A percentile compares a stretch with the other conserved stretches of the same genome.
Evolutionary conservation across 805 yeast genomes (phyloP).

Genomic region (Yarrowia divulgata): DNA sequence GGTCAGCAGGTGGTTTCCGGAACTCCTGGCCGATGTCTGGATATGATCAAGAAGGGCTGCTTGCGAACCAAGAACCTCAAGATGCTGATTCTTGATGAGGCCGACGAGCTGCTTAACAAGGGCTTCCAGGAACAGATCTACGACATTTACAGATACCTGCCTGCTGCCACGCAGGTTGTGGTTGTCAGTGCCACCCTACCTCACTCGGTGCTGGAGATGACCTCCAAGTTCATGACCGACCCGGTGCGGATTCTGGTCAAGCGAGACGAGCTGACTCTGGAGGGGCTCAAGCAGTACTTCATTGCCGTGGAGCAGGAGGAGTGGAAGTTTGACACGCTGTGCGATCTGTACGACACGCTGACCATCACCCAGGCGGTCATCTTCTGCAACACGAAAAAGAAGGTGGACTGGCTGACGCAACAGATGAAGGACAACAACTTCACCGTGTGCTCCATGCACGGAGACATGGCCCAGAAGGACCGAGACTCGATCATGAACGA

Average conservation of each 20-base stretch:
- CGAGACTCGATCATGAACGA: slow-evolving; percentile 95
- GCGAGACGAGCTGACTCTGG: slow-evolving; percentile 93
- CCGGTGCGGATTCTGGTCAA: slow-evolving; percentile 94
- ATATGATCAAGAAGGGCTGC: slow-evolving; percentile 90
- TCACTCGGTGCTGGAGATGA: slow-evolving; percentile 86
- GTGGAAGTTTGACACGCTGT: slow-evolving; percentile 92
- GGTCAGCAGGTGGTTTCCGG: slow-evolving; percentile 96
- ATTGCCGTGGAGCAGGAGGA: slow-evolving; percentile 91
- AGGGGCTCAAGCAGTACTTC: slow-evolving; percentile 93
- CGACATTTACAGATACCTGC: slow-evolving; percentile 88
- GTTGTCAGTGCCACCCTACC: slow-evolving; percentile 96
- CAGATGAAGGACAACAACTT: slow-evolving; percentile 79
- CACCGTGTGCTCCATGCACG: slow-evolving; percentile 94
- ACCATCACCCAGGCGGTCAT: slow-evolving; percentile 97
- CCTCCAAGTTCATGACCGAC: slow-evolving; percentile 91
- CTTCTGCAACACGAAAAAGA: slow-evolving; percentile 94
- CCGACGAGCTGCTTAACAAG: slow-evolving; percentile 92
- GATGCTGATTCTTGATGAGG: slow-evolving; percentile 97
- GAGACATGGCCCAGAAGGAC: slow-evolving; percentile 93
- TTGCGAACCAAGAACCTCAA: slow-evolving; percentile 83
- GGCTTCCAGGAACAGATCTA: slow-evolving; percentile 97
- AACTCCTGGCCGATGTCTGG: slow-evolving; percentile 97
- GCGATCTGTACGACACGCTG: slow-evolving; percentile 93
- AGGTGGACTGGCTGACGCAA: slow-evolving; percentile 87
- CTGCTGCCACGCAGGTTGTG: slow-evolving; percentile 90